Percentiles rank a stretch among this genome's conserved stretches.
Evolutionary conservation across 768 basidiomycete genomes (phyloP).

Genomic region (Tricholoma saponaceum): DNA sequence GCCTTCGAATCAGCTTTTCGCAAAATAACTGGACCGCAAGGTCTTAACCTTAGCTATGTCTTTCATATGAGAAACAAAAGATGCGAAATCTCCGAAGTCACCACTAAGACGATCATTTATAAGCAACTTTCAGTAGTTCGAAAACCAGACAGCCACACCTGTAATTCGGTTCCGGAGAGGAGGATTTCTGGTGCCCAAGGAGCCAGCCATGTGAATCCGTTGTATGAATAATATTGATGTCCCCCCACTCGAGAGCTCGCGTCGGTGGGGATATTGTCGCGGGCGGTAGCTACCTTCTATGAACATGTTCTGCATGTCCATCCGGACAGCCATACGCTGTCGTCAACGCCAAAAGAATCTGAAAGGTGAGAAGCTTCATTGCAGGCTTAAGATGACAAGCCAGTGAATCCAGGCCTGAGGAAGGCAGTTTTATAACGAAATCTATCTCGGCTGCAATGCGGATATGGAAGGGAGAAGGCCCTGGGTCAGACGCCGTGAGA

Average conservation of each 20-base stretch:
- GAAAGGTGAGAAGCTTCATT: not conserved
- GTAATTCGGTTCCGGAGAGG: conserved; percentile 75
- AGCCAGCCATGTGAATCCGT: conserved; percentile 76
- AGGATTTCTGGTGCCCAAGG: conserved; percentile 75
- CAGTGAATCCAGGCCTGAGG: not conserved
- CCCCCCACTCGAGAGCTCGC: conserved; percentile 77
- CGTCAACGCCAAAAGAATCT: conserved; percentile 1
- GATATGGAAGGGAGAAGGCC: not conserved
- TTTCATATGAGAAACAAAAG: conserved; percentile 86
- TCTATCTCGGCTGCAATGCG: not conserved
- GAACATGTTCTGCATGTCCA: conserved; percentile 21
- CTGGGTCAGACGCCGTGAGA: not conserved
- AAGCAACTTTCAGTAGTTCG: not conserved
- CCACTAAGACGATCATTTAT: conserved; percentile 29
- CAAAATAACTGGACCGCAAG: not conserved
- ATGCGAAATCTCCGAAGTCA: conserved; percentile 78
- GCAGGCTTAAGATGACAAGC: not conserved
- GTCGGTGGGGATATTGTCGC: conserved; percentile 51
- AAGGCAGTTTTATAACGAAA: not conserved
- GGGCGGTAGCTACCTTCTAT: conserved; percentile 34
- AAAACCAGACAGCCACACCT: conserved; percentile 29
- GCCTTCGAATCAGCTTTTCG: not conserved
- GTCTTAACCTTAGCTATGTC: conserved; percentile 50
- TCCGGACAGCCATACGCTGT: conserved; percentile 18
- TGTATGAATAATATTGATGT: conserved; percentile 83